Evolutionary conservation across 768 basidiomycete species (phyloP).

Genomic region (Suillus hirtellus): DNA sequence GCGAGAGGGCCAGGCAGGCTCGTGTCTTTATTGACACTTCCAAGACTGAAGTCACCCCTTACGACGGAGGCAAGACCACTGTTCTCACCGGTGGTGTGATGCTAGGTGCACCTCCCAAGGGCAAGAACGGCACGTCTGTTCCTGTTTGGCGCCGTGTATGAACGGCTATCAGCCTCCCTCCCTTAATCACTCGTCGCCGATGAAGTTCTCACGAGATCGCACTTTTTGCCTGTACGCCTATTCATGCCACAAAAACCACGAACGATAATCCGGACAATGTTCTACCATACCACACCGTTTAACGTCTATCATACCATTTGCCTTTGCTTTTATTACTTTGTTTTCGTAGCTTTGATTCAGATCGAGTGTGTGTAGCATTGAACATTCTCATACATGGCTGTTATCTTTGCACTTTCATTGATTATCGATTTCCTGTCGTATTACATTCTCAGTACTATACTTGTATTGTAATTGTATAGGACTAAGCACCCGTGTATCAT

Average conservation of each 20-base stretch:
- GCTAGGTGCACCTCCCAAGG: conserved; percentile 56
- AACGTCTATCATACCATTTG: conserved; percentile 32
- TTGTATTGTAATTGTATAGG: conserved; percentile 31
- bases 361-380: conserved; percentile 34
- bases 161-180: conserved; percentile 18
- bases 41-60: conserved; percentile 80
- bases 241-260: conserved; percentile 27
- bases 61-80: conserved; percentile 86
- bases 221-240: conserved; percentile 22
- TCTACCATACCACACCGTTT: conserved; percentile 36
- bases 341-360: conserved; percentile 20
- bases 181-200: not conserved
- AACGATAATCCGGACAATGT: conserved; percentile 28
- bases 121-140: conserved; percentile 28
- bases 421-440: conserved; percentile 26
- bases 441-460: conserved; percentile 23
- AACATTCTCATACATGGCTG: not conserved
- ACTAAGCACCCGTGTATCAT: conserved; percentile 1
- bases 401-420: conserved; percentile 15
- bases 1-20: conserved; percentile 67
- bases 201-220: conserved; percentile 9
- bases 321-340: conserved; percentile 24
- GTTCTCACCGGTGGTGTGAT: conserved; percentile 87
- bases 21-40: conserved; percentile 73
- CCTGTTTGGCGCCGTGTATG: conserved; percentile 57